Evolutionary conservation across 2,329 filamentous ascomycete genomes (phyloP).

Genomic region (Chaetomium sp.): DNA sequence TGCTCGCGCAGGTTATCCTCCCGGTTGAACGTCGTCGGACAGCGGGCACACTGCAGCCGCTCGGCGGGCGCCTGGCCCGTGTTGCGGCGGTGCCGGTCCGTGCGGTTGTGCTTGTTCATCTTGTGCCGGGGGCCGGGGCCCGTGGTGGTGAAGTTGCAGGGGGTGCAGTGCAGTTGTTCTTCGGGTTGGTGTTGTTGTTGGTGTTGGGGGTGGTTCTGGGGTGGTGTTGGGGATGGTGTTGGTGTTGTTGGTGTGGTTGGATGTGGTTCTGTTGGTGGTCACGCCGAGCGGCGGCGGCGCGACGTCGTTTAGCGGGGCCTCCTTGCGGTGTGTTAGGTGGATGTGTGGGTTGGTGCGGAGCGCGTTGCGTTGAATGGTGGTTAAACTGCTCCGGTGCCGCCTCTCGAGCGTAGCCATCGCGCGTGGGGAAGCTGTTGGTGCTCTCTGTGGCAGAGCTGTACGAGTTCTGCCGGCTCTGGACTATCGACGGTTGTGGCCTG

Average conservation of each 20-base stretch:
- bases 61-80: conserved; percentile 7
- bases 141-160: conserved; percentile 5
- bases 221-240: neutral
- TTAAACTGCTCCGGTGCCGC: neutral
- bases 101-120: conserved; percentile 18
- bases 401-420: neutral
- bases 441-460: neutral
- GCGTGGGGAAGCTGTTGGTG: neutral
- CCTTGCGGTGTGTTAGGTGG: too few species aligned
- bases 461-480: neutral
- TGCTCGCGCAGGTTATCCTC: conserved; percentile 25
- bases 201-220: neutral
- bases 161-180: conserved; percentile 2
- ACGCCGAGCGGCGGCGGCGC: neutral
- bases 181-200: neutral
- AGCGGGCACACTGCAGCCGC: neutral
- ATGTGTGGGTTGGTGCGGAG: too few species aligned
- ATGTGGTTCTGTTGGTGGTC: neutral
- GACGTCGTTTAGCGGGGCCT: too few species aligned
- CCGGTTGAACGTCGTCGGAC: conserved; percentile 1
- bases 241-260: neutral
- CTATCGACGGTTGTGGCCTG: neutral
- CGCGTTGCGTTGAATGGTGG: neutral
- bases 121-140: conserved; percentile 21
- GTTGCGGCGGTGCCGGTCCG: conserved; percentile 15